Base-by-base conservation (phyloP, 2,329 filamentous ascomycete species). In the Nigrospora oryzae region DNA sequence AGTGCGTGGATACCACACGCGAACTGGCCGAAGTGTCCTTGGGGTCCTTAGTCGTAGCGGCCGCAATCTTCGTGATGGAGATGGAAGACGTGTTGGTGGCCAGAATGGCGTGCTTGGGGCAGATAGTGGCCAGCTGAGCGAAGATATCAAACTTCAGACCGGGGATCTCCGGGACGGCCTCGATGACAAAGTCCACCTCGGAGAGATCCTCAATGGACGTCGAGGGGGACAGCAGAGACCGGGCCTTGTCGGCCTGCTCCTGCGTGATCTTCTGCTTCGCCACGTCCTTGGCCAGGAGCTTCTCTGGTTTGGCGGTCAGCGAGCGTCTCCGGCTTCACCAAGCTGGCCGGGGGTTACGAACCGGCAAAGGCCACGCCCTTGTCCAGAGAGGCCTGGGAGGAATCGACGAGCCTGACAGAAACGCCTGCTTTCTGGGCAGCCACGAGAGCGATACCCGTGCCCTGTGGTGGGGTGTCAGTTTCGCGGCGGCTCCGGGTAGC, bases 1-100 rank as follows among this genome's bases (percentile, higher is more conserved):
- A 98, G 66, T 98, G 93, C 14, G 93, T 97, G 42, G 88, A 89
- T 45, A 98, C 81, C 11, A 98, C 93, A 40, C 93, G 84, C 6
- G 89, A 91, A 37, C 88, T 85, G 36, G 83, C 86, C 37, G 83
- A 84, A 19, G 87, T 82, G 58, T 95, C 86, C 15, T 71, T 91
- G 1, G 89, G 84, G 60, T 95, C 81, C 45, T 74, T 73, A 23
- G 82, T 85, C 1, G 91, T 91, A 11, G 90, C 81, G 4, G 93
- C 90, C 16, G 93, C 93, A 57, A 98, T 96, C 60, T 85, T 86
- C 37, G 93, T 98, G 64, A 98, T 96, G 49, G 88, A 91, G 62
- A 98, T 98, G 49, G 89, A 95, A n/a, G 89, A 95, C 7, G 93
- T 98, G 71, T 98, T 98, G 50, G 93, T 98, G 5, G 93, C 91